These are phyloP conservation scores for Lasiosphaeris hirsuta DNA, from an alignment of 495 filamentous ascomycete genomes.

Conservation along the genomic window DNA sequence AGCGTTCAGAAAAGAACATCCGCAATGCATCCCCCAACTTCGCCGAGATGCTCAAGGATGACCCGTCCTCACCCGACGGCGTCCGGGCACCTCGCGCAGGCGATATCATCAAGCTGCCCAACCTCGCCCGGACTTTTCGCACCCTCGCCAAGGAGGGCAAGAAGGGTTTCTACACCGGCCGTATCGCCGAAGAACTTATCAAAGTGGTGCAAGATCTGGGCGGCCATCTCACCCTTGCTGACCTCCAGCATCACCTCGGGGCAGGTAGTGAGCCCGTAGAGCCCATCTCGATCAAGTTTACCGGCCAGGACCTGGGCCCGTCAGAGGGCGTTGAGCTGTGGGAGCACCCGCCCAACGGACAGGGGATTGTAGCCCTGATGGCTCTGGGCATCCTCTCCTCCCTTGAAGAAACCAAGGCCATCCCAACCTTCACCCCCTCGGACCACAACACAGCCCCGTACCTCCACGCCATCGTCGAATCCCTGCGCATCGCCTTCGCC, in stretches of 20 bases:
- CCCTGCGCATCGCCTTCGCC: constrained; percentile 87
- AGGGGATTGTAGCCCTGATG: constrained; percentile 93
- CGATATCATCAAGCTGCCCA: constrained; percentile 86
- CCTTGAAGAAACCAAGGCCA: constrained; percentile 67
- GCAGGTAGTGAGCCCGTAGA: constrained; percentile 73
- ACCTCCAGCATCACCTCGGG: constrained; percentile 72
- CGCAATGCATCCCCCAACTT: constrained; percentile 75
- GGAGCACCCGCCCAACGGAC: constrained; percentile 98
- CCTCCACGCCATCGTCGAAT: constrained; percentile 86
- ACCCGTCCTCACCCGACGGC: constrained; percentile 61
- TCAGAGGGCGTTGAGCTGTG: constrained; percentile 63
- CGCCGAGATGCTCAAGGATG: constrained; percentile 76
- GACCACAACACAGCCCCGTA: constrained; percentile 74
- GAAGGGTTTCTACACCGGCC: constrained; percentile 85
- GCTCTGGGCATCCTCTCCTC: constrained; percentile 86
- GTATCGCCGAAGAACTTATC: constrained; percentile 73
- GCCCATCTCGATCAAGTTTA: constrained; percentile 76
- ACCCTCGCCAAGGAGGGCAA: constrained; percentile 76
- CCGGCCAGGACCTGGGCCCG: constrained; percentile 52
- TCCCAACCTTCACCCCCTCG: constrained; percentile 59
- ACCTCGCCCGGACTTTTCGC: constrained; percentile 78
- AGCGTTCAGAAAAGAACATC: constrained; percentile 54
- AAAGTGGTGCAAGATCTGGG: constrained; percentile 74
- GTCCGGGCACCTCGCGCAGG: constrained; percentile 68
- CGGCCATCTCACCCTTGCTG: constrained; percentile 73